phyloP scores from a whole-genome alignment of 2,329 filamentous ascomycete species.

The Trichothecium sympodiale region DNA sequence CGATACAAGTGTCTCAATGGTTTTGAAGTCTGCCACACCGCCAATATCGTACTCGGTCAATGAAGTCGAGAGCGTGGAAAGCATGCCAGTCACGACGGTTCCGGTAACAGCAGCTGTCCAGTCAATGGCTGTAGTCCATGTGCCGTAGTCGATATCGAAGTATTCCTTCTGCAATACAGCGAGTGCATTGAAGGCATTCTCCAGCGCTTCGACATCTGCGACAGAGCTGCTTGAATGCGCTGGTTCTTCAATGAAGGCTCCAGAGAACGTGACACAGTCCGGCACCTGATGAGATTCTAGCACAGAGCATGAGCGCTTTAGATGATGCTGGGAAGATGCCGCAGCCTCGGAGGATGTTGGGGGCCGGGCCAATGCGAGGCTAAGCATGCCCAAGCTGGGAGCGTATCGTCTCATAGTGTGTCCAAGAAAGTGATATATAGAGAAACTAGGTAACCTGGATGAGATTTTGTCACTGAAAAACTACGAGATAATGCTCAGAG shows the following conservation, averaged over 20 bases:
- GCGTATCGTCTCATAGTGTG: too few species aligned
- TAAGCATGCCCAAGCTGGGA: too few species aligned
- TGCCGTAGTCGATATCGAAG: constrained; percentile 66
- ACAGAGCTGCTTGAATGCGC: neutral
- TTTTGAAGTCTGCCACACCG: constrained; percentile 29
- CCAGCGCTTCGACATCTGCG: constrained; percentile 18
- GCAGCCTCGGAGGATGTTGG: too few species aligned
- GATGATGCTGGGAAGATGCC: too few species aligned
- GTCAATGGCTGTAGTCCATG: constrained; percentile 79
- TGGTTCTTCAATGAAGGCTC: constrained; percentile 1
- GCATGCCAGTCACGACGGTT: constrained; percentile 64
- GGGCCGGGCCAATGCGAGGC: too few species aligned
- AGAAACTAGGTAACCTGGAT: too few species aligned
- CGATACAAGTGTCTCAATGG: constrained; percentile 69
- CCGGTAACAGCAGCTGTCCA: constrained; percentile 85
- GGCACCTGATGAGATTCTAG: neutral
- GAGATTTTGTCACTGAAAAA: too few species aligned
- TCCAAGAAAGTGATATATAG: too few species aligned
- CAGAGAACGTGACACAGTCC: constrained; percentile 2
- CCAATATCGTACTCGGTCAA: constrained; percentile 26
- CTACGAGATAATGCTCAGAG: too few species aligned
- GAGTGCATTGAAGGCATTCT: constrained; percentile 51
- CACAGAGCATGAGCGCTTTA: too few species aligned
- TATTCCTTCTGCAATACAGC: constrained; percentile 67
- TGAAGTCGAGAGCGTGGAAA: constrained; percentile 59